Percentiles rank a stretch among this genome's conserved stretches.
Conservation (phyloP, 768 basidiomycete genomes). For the Tricholoma matsutake region DNA sequence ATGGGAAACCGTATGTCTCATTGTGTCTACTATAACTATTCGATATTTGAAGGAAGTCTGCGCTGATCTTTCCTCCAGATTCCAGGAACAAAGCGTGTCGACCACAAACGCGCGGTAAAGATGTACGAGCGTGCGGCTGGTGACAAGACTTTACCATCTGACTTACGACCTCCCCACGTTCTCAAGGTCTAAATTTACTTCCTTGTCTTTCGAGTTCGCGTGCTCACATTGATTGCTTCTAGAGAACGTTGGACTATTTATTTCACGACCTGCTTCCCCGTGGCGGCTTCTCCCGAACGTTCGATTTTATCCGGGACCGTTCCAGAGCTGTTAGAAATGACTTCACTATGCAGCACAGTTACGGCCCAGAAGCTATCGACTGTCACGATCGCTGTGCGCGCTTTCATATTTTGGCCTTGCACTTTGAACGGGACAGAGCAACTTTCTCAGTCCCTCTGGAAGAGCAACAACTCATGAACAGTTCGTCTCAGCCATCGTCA, state of each 20-base stretch:
- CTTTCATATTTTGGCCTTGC: slow-evolving; percentile 86
- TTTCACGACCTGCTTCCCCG: slow-evolving; percentile 76
- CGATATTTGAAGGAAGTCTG: slow-evolving; percentile 27
- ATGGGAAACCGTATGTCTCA: slow-evolving; percentile 77
- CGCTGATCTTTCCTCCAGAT: slow-evolving; percentile 52
- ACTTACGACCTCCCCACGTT: slow-evolving; percentile 82
- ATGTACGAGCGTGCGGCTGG: slow-evolving; percentile 94
- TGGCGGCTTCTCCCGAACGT: slow-evolving; percentile 66
- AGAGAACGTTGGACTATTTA: slow-evolving; percentile 91
- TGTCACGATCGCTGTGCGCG: slow-evolving; percentile 93
- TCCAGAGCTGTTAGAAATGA: slow-evolving; percentile 89
- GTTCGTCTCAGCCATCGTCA: slow-evolving; percentile 42
- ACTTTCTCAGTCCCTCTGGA: slow-evolving; percentile 70
- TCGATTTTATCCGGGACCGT: slow-evolving; percentile 88
- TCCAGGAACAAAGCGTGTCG: slow-evolving; percentile 80
- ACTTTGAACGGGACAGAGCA: slow-evolving; percentile 53
- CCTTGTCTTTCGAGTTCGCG: slow-evolving; percentile 3
- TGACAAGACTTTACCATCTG: slow-evolving; percentile 87
- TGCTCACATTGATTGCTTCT: slow-evolving; percentile 2
- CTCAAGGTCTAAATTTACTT: slow-evolving; percentile 57
- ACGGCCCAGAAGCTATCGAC: slow-evolving; percentile 74
- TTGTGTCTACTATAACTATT: slow-evolving; percentile 17
- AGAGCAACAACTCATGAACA: slow-evolving; percentile 88
- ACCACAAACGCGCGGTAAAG: slow-evolving; percentile 87
- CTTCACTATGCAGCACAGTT: slow-evolving; percentile 89